Conservation (phyloP, 73 alveolate species). For the Symbiodinium natans region DNA sequence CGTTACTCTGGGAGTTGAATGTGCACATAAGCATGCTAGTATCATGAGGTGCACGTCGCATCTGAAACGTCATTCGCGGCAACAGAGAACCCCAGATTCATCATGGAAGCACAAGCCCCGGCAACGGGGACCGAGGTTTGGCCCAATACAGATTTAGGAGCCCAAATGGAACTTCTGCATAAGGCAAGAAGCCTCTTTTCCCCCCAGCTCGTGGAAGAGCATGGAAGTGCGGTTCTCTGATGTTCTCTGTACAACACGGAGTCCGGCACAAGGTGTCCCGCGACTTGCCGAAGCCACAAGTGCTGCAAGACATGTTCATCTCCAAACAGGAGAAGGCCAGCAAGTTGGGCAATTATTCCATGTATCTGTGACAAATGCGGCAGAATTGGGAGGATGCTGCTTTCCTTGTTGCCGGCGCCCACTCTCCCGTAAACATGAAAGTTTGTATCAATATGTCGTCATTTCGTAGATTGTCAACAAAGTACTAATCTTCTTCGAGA, state of each 20-base stretch:
- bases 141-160: not conserved
- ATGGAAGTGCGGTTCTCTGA: not conserved
- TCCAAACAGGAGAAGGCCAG: not conserved
- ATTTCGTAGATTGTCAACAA: too few species aligned
- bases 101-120: too few species aligned
- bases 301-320: not conserved
- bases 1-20: not conserved
- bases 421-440: too few species aligned
- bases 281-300: not conserved
- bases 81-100: too few species aligned
- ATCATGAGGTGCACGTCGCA: not conserved
- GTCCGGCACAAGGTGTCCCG: not conserved
- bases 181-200: not conserved
- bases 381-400: too few species aligned
- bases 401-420: too few species aligned
- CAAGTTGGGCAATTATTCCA: too few species aligned
- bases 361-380: too few species aligned
- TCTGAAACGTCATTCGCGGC: not conserved
- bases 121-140: too few species aligned
- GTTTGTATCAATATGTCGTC: too few species aligned
- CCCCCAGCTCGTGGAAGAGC: not conserved
- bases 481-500: too few species aligned
- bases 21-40: too few species aligned
- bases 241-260: not conserved
- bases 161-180: not conserved